These are phyloP conservation scores for Pichia nanzhaoensis DNA, from an alignment of 805 yeast genomes.

Conservation along the genomic window DNA sequence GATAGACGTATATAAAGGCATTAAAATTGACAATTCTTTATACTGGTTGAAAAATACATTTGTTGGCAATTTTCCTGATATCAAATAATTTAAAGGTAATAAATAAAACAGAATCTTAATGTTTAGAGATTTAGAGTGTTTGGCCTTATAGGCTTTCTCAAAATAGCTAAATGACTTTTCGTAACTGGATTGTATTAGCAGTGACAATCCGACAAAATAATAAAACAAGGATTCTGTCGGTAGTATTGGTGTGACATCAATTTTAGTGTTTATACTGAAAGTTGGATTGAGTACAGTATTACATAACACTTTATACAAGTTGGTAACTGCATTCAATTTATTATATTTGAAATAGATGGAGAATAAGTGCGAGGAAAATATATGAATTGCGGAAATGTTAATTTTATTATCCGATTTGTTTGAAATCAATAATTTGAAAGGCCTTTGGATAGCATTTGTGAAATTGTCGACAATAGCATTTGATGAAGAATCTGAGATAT, in stretches of 20 bases:
- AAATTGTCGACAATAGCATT: constrained; percentile 4
- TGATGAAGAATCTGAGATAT: background rate
- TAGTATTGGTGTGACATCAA: constrained; percentile 3
- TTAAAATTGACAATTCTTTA: background rate
- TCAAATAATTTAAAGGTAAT: constrained; percentile 1
- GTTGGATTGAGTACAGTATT: constrained; percentile 3
- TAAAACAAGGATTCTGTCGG: constrained; percentile 5
- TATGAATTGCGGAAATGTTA: constrained; percentile 9
- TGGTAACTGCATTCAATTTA: constrained; percentile 3
- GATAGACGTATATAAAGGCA: constrained; percentile 1
- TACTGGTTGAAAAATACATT: background rate
- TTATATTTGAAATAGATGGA: constrained; percentile 8
- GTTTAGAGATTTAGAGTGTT: constrained; percentile 3
- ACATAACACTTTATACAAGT: constrained; percentile 7
- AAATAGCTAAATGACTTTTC: constrained; percentile 2
- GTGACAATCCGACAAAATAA: constrained; percentile 3
- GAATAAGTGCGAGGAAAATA: constrained; percentile 8
- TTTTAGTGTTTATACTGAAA: background rate
- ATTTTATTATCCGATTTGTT: constrained; percentile 8
- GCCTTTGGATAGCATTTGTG: constrained; percentile 7
- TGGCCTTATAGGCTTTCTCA: constrained; percentile 1
- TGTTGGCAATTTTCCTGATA: background rate
- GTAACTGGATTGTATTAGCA: constrained; percentile 6
- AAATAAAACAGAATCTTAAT: constrained; percentile 3
- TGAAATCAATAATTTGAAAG: constrained; percentile 7